phyloP scores from a whole-genome alignment of 2,329 filamentous ascomycete species.

The Neonectria hederae region DNA sequence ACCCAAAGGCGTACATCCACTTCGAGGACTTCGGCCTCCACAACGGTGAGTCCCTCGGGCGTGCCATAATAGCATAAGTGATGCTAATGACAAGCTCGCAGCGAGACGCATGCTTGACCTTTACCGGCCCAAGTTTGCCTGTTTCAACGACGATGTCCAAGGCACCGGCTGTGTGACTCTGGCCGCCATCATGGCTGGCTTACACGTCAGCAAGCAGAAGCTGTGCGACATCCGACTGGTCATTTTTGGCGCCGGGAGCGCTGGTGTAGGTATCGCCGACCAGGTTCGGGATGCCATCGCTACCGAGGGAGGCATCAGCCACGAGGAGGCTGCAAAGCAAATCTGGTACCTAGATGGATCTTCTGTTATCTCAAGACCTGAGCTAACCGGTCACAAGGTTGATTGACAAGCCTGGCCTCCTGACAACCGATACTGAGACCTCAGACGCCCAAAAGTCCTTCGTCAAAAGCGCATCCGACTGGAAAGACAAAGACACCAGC shows the following conservation, averaged over 20 bases:
- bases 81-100: constrained; percentile 29
- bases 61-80: background rate
- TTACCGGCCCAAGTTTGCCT: constrained; percentile 78
- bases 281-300: constrained; percentile 84
- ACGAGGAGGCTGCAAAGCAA: constrained; percentile 79
- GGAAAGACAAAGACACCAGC: constrained; percentile 64
- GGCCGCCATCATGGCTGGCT: constrained; percentile 80
- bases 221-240: constrained; percentile 76
- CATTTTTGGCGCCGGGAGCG: constrained; percentile 82
- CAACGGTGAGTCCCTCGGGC: constrained; percentile 62
- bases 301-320: constrained; percentile 70
- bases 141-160: constrained; percentile 93
- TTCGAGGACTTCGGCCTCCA: constrained; percentile 87
- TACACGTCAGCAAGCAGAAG: constrained; percentile 73
- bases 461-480: constrained; percentile 71
- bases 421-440: constrained; percentile 70
- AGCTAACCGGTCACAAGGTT: constrained; percentile 61
- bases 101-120: constrained; percentile 79
- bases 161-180: constrained; percentile 89
- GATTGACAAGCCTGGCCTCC: constrained; percentile 82
- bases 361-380: background rate
- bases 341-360: constrained; percentile 69
- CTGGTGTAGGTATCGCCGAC: constrained; percentile 86
- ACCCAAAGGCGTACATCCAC: constrained; percentile 84
- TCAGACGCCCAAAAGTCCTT: constrained; percentile 75